A percentile compares a stretch with the other conserved stretches of the same genome.
Conservation (phyloP, 768 basidiomycete species). For the Russula sp. region DNA sequence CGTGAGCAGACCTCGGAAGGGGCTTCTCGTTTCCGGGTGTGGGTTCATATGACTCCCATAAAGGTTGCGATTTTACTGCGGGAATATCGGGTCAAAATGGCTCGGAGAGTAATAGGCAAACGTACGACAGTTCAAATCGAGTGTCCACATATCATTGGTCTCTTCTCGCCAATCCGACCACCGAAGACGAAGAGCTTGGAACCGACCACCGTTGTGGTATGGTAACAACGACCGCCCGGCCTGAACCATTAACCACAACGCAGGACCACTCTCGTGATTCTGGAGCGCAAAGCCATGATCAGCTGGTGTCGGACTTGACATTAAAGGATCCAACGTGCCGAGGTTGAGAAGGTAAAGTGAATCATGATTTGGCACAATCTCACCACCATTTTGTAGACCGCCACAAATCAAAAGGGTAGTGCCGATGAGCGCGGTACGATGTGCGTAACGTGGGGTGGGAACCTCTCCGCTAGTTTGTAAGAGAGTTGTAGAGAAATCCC, state of each 20-base stretch:
- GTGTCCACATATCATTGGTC: constrained; percentile 94
- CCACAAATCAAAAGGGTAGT: constrained; percentile 97
- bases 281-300: neutral
- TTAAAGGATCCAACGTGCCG: constrained; percentile 50
- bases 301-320: neutral
- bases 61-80: constrained; percentile 54
- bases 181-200: constrained; percentile 94
- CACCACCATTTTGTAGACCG: constrained; percentile 69
- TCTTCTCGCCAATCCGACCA: constrained; percentile 82
- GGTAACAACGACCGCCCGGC: constrained; percentile 86
- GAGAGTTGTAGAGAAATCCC: constrained; percentile 75
- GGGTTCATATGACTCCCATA: constrained; percentile 65
- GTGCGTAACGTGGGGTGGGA: constrained; percentile 86
- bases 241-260: constrained; percentile 58
- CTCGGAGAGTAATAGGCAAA: constrained; percentile 15
- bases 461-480: constrained; percentile 86
- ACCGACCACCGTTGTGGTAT: constrained; percentile 89
- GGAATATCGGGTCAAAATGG: constrained; percentile 15
- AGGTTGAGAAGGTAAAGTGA: constrained; percentile 91
- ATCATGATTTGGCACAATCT: constrained; percentile 54
- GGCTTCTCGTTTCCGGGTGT: constrained; percentile 54
- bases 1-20: constrained; percentile 82
- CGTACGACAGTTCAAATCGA: constrained; percentile 89
- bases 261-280: constrained; percentile 95
- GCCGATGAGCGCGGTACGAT: constrained; percentile 85